A percentile compares a stretch with the other conserved stretches of the same genome.
Conservation (phyloP, 139 green algal species). For the Chlorokybus atmophyticus region DNA sequence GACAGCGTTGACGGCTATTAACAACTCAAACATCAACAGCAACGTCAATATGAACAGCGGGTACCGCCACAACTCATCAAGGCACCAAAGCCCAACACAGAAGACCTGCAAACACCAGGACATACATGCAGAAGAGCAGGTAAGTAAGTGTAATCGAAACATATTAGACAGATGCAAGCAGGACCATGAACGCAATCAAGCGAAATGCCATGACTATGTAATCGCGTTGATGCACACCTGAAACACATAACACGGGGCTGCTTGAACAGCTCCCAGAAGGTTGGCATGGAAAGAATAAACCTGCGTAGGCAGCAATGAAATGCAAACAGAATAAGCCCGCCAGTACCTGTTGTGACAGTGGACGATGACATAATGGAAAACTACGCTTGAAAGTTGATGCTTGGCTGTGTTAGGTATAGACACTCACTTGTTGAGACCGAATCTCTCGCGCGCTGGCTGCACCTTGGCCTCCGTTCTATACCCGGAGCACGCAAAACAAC, state of each 20-base stretch:
- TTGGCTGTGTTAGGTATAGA: not conserved
- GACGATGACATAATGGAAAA: not conserved
- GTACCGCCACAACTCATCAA: slow-evolving; percentile 90
- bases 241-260: slow-evolving; percentile 98
- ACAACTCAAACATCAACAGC: slow-evolving; percentile 95
- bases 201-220: not conserved
- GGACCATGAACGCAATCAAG: not conserved
- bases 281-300: slow-evolving; percentile 27
- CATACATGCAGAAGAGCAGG: not conserved
- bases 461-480: slow-evolving; percentile 21
- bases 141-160: not conserved
- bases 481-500: slow-evolving; percentile 14
- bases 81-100: slow-evolving; percentile 82
- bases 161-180: not conserved
- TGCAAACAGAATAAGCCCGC: not conserved
- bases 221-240: slow-evolving; percentile 22
- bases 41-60: slow-evolving; percentile 96
- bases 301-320: slow-evolving; percentile 7
- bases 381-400: not conserved
- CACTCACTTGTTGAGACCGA: slow-evolving; percentile 16
- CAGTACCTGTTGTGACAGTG: not conserved
- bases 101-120: slow-evolving; percentile 57
- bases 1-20: slow-evolving; percentile 63
- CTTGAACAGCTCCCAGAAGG: slow-evolving; percentile 23
- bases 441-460: slow-evolving; percentile 17